Percentiles rank a stretch among this genome's conserved stretches.
Evolutionary conservation across 805 yeast species (phyloP).

Genomic region (Saturnispora gosingensis): DNA sequence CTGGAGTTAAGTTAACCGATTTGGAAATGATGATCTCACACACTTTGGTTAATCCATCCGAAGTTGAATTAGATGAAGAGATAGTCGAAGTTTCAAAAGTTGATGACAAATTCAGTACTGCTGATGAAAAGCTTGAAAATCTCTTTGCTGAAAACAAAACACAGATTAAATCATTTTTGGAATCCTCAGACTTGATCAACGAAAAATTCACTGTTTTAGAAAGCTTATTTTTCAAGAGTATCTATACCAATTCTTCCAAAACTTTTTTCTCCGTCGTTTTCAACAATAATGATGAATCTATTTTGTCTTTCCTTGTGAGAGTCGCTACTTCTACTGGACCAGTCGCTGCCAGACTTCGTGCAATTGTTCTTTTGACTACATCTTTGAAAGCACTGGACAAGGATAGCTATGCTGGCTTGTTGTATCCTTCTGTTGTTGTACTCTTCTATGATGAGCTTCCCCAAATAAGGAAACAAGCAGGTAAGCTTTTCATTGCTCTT

Average conservation of each 20-base stretch:
- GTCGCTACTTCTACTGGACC: conserved; percentile 52
- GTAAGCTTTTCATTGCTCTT: conserved; percentile 31
- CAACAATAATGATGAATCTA: conserved; percentile 16
- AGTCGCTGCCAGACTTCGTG: conserved; percentile 40
- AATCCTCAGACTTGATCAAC: conserved; percentile 22
- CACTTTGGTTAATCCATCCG: conserved; percentile 32
- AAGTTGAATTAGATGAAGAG: conserved; percentile 21
- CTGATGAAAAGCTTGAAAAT: conserved; percentile 17
- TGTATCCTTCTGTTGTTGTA: conserved; percentile 50
- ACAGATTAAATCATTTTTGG: conserved; percentile 29
- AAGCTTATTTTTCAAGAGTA: conserved; percentile 36
- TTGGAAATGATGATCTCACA: conserved; percentile 63
- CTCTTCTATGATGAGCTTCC: conserved; percentile 44
- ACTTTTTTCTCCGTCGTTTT: conserved; percentile 17
- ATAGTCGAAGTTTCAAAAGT: conserved; percentile 22
- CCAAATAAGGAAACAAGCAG: conserved; percentile 39
- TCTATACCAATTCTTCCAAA: conserved; percentile 18
- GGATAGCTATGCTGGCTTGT: conserved; percentile 34
- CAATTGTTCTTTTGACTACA: conserved; percentile 35
- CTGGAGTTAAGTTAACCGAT: conserved; percentile 31
- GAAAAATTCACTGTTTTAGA: conserved; percentile 35
- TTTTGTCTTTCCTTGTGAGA: conserved; percentile 51
- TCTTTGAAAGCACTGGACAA: conserved; percentile 29
- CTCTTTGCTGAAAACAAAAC: conserved; percentile 11
- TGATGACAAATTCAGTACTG: conserved; percentile 10